Evolutionary conservation across 169 alveolate genomes (phyloP), one percentile per base, ranked within the genome.

Genomic region (Babesia sp.): DNA sequence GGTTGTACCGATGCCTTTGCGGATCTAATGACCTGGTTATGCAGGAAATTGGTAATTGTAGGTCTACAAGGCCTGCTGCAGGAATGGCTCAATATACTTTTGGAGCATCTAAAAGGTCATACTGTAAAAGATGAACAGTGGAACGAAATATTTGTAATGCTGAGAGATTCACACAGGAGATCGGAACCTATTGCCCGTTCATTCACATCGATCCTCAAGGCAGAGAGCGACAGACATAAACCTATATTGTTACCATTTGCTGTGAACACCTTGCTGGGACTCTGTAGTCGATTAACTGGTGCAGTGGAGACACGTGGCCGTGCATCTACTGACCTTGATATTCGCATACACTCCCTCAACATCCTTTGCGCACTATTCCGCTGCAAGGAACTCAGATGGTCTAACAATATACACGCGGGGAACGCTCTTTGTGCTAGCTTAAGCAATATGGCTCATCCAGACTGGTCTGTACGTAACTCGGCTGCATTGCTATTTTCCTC

Each of bases 401-500:
- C 71, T 16, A 75, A 75, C 77, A 44, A 71, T 31, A 37, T 54
- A 2, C 64, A 71, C 44, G 70, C 54, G 7, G 82, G 63, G 3
- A 45, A 26, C n/a, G 71, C 71, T 22, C 39, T 71, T 2, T 53
- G 71, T 36, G 61, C 68, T 8, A 54, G 82, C 18, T 53, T 71
- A 18, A 33, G 71, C 16, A 53, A 71, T 63, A 55, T 71, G 82
- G 11, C 59, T 22, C 69, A 55, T 45, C 72, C 57, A 0, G 68
- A 71, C 51, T 71, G 82, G 82, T 71, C 82, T 20, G 82, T 55
- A 42, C 29, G 71, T 16, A 71, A 71, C 61, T 53, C 82, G 34
- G 64, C 82, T 22, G 26, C 82, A 22, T 56, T 71, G 46, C 63
- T 71, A 24, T 55, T 71, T 29, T 56, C 82, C 9, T 54, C 82